phyloP scores from a whole-genome alignment of 495 filamentous ascomycete species.

The Pyrenula massariospora region DNA sequence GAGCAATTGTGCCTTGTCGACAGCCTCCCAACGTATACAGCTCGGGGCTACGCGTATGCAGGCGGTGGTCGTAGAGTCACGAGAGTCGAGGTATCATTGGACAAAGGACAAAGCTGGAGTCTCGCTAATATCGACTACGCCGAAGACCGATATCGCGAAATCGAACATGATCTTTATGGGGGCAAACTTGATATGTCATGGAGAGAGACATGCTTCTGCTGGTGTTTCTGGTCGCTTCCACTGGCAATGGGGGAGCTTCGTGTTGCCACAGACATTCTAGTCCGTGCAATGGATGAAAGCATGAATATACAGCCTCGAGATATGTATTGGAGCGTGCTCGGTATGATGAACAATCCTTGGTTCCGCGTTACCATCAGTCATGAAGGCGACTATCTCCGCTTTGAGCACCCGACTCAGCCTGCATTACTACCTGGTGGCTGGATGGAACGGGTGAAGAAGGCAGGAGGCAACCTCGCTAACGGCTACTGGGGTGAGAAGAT shows the following conservation, averaged over 20 bases:
- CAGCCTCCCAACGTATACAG: conserved; percentile 42
- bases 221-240: conserved; percentile 87
- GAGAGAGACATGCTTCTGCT: conserved; percentile 78
- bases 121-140: conserved; percentile 75
- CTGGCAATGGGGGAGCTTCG: conserved; percentile 51
- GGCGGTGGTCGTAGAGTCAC: conserved; percentile 82
- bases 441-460: conserved; percentile 93
- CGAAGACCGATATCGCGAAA: conserved; percentile 75
- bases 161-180: conserved; percentile 57
- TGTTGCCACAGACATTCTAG: conserved; percentile 59
- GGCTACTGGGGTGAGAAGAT: conserved; percentile 77
- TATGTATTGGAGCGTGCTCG: conserved; percentile 94
- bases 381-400: conserved; percentile 54
- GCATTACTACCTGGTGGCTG: conserved; percentile 71
- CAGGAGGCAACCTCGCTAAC: conserved; percentile 70
- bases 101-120: conserved; percentile 72
- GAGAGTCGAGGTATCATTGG: conserved; percentile 73
- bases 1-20: conserved; percentile 49
- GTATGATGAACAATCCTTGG: conserved; percentile 99
- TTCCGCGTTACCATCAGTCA: conserved; percentile 70
- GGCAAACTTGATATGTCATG: conserved; percentile 72
- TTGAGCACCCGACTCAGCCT: conserved; percentile 88
- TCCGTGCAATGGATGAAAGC: conserved; percentile 85
- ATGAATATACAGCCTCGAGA: conserved; percentile 82
- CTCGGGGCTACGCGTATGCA: conserved; percentile 79